phyloP scores from a whole-genome alignment of 306 rosid genomes.

The Trifolium subterraneum region DNA sequence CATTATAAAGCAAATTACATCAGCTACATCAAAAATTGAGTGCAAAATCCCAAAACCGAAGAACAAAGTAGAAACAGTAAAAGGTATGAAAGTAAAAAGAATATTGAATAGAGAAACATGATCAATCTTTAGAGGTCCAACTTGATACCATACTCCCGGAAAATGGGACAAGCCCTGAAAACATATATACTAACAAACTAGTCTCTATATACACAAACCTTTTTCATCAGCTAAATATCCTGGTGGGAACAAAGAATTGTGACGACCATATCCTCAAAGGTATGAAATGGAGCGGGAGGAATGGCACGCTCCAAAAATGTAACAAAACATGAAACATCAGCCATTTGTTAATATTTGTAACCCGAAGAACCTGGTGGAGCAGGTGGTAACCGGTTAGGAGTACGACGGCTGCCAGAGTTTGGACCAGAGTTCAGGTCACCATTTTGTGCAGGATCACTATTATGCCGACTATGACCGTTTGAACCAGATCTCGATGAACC shows the following conservation, averaged over 20 bases:
- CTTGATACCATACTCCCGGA: conserved; percentile 37
- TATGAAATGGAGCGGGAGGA: conserved; percentile 48
- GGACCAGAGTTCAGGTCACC: conserved; percentile 74
- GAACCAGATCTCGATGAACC: conserved; percentile 67
- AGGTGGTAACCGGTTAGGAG: conserved; percentile 90
- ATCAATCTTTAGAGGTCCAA: conserved; percentile 40
- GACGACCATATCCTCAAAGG: conserved; percentile 49
- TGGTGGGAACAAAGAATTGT: conserved; percentile 52
- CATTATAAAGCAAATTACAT: conserved; percentile 40
- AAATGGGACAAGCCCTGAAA: conserved; percentile 41
- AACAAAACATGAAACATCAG: conserved; percentile 49
- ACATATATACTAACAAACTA: conserved; percentile 52
- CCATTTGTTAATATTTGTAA: conserved; percentile 62
- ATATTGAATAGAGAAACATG: conserved; percentile 50
- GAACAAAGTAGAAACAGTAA: not conserved
- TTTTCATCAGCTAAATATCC: conserved; percentile 55
- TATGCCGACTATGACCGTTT: conserved; percentile 78
- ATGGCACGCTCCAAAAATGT: conserved; percentile 71
- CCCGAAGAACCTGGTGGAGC: conserved; percentile 86
- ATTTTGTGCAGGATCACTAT: conserved; percentile 79
- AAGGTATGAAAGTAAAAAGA: conserved; percentile 42
- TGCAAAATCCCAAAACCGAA: conserved; percentile 30
- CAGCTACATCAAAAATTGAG: conserved; percentile 38
- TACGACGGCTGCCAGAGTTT: conserved; percentile 82
- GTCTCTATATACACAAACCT: conserved; percentile 78